Base-by-base conservation (phyloP, 192 early-diverging fungal species). In the Gryganskiella cystojenkinii region DNA sequence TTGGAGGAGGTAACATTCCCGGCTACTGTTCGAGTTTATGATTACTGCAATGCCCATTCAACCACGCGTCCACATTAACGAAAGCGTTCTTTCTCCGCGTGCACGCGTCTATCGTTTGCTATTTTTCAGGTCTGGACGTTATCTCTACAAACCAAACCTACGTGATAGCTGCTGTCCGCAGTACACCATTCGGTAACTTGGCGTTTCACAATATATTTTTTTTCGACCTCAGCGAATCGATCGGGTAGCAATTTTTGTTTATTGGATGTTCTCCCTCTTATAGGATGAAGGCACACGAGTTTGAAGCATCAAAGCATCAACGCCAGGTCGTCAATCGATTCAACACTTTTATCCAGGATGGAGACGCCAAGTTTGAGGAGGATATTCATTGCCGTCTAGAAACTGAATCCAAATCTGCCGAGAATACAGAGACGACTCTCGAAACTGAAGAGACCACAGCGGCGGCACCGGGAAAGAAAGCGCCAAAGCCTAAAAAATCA, bases 71-170 rank as follows among this genome's bases (percentile, higher is more conserved):
- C n/a, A n/a, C n/a, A n/a, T n/a, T n/a, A n/a, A n/a, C n/a, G n/a
- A n/a, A n/a, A n/a, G n/a, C n/a, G n/a, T n/a, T n/a, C n/a, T n/a
- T n/a, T n/a, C n/a, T n/a, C n/a, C 28, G 27, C 31, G 33, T 28
- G 24, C 30, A 22, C 22, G 10, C 35, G 10, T 60, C 2, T 35
- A 24, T 44, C 33, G 30, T 28, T 55, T 57, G 40, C 15, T 47
- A 4, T 20, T 20, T 31, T 19, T 30, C 54, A 88, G 87, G 45
- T 88, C 87, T 43, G 92, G 92, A 2, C 49, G 85, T 19, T 94
- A 94, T 58, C 52, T 90, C 8, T 95, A 95, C 85, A 94, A 91
- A 58, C 92, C 92, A 1, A 80, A 88, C 40, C 70, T 92, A 13
- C 54, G 81, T 3, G 67, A 81, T 15, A 92, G 89, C 42, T 95